phyloP scores from a whole-genome alignment of 106 monocot species.

The Allium sativum region DNA sequence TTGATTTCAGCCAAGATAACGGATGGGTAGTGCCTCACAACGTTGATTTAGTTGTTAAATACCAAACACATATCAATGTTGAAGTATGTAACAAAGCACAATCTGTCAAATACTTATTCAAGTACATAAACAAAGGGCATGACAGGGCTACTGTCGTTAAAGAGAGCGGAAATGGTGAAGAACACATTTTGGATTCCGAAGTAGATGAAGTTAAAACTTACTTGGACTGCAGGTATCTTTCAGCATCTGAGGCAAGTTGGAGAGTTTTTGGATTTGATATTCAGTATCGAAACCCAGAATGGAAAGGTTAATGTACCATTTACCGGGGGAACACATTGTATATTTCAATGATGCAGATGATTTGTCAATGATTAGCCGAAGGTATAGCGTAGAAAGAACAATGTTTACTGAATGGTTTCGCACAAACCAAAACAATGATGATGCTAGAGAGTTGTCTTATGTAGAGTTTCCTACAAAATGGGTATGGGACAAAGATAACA shows the following conservation, averaged over 20 bases:
- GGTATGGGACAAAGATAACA: background rate
- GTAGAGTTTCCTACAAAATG: background rate
- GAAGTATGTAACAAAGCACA: conserved; percentile 3
- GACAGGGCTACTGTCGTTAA: conserved; percentile 2
- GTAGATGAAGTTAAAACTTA: no score
- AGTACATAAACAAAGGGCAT: conserved; percentile 1
- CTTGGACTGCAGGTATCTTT: no score
- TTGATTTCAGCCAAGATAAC: background rate
- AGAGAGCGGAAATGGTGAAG: background rate
- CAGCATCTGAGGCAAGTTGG: background rate
- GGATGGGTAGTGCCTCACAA: conserved; percentile 5
- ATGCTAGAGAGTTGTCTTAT: background rate
- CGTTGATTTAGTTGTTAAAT: background rate
- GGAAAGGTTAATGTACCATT: background rate
- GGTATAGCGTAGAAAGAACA: no score
- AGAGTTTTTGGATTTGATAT: background rate
- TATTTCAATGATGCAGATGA: background rate
- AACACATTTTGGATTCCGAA: no score
- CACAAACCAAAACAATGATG: background rate
- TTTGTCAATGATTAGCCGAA: no score
- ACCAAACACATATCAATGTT: background rate
- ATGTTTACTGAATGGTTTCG: background rate
- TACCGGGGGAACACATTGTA: background rate
- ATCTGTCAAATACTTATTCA: background rate
- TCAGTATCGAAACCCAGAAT: background rate